phyloP scores from a whole-genome alignment of 2,329 filamentous ascomycete species.

The Sclerotinia borealis region DNA sequence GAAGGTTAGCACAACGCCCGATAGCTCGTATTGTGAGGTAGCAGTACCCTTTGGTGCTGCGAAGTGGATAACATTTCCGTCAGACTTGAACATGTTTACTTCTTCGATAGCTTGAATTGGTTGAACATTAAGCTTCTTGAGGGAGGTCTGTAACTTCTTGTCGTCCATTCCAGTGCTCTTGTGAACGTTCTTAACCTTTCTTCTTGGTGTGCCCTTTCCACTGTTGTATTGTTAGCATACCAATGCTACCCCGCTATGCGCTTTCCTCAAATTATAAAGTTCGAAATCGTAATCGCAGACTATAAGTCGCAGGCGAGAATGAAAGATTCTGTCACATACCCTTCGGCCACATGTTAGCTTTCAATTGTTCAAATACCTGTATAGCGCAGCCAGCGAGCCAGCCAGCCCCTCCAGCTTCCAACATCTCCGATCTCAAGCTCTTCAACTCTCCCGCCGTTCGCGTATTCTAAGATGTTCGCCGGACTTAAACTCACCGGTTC shows the following conservation, averaged over 20 bases:
- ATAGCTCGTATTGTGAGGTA: neutral
- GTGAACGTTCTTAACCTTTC: slow-evolving; percentile 98
- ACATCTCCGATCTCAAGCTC: neutral
- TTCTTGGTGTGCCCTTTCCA: slow-evolving; percentile 96
- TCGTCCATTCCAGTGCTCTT: slow-evolving; percentile 90
- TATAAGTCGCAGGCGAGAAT: neutral
- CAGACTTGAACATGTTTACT: slow-evolving; percentile 99
- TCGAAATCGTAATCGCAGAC: neutral
- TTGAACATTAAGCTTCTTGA: slow-evolving; percentile 99
- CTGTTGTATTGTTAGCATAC: slow-evolving; percentile 36
- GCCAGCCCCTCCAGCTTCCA: neutral
- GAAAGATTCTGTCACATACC: slow-evolving; percentile 8
- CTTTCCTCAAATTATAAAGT: neutral
- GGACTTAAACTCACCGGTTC: slow-evolving; percentile 11
- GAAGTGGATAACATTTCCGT: slow-evolving; percentile 99
- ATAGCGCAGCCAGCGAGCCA: neutral
- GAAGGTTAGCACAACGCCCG: neutral
- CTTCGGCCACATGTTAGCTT: slow-evolving; percentile 7
- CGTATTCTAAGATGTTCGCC: neutral
- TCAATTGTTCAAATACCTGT: neutral
- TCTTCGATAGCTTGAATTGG: slow-evolving; percentile 99
- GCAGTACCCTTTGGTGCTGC: slow-evolving; percentile 82
- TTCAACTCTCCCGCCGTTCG: neutral
- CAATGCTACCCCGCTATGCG: slow-evolving; percentile 13
- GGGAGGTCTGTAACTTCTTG: slow-evolving; percentile 96